Evolutionary conservation across 2,329 filamentous ascomycete species (phyloP).

Genomic region (Teratosphaeria pseudoeucalypti): DNA sequence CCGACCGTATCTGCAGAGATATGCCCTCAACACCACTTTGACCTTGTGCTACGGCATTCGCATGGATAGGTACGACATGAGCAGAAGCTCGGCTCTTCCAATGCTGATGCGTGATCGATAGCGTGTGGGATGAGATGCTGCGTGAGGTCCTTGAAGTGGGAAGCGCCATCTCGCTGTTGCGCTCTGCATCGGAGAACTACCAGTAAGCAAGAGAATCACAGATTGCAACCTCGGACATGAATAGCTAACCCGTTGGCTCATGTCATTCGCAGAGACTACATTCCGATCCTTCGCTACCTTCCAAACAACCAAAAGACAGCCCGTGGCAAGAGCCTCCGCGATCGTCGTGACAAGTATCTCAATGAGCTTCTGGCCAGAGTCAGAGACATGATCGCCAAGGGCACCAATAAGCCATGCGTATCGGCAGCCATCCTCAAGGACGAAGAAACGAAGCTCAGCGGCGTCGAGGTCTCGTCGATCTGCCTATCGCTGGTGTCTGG

Average conservation of each 20-base stretch:
- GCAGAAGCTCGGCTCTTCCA: background rate
- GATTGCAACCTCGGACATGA: background rate
- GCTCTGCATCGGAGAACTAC: conserved; percentile 43
- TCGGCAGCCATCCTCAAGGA: conserved; percentile 44
- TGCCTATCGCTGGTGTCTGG: conserved; percentile 44
- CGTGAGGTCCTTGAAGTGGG: conserved; percentile 45
- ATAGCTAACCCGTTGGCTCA: background rate
- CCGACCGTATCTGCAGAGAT: conserved; percentile 43
- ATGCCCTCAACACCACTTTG: conserved; percentile 44
- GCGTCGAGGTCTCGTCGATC: conserved; percentile 45
- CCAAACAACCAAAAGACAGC: conserved; percentile 44
- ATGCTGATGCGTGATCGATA: conserved; percentile 5
- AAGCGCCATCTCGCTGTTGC: conserved; percentile 40
- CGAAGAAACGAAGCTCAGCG: conserved; percentile 42
- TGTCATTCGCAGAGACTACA: conserved; percentile 37
- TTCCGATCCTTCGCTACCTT: conserved; percentile 40
- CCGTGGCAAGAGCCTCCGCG: conserved; percentile 37
- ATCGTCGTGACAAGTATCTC: conserved; percentile 40
- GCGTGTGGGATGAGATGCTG: conserved; percentile 41
- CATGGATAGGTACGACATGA: conserved; percentile 31
- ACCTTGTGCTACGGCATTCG: conserved; percentile 46
- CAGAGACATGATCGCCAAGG: conserved; percentile 40
- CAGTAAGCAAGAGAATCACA: background rate
- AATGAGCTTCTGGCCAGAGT: conserved; percentile 42
- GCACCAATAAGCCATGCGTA: conserved; percentile 46